Evolutionary conservation across 495 filamentous ascomycete species (phyloP), one percentile per base, ranked within the genome.

Genomic region (Aspergillus biplanus): DNA sequence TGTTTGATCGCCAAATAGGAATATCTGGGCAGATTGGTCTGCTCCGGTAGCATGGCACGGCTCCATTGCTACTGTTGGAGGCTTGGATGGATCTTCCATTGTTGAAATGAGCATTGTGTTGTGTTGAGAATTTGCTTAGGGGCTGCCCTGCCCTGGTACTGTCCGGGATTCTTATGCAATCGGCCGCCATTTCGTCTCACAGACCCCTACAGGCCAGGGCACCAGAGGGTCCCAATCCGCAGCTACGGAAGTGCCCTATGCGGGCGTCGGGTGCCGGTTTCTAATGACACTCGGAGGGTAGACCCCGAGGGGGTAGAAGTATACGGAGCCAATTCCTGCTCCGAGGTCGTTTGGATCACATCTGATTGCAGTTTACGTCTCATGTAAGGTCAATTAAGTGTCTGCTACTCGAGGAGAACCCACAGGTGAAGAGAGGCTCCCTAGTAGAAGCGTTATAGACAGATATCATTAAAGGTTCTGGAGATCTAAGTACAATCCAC

Each of bases 1-100:
- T 6, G 55, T 57, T 44, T 57, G 55, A 32, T 57, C 55, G 12
- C 55, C 55, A 21, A 57, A 57, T 31, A 46, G 4, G 31, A 57
- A 57, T 13, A 57, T 37, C 35, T 44, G 35, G 31, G 55, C 55
- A 12, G 55, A 4, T 46, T 0, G 3, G 6, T 21, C 54, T 39
- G 15, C 18, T 15, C 27, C 53, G 7, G 0, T 18, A 34, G 21
- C 0, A 31, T 46, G 16, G 16, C n/a, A 18, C 21, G 11, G 4
- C 4, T 57, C 34, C 21, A 32, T 57, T 46, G 35, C 18, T 57
- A 8, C n/a, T 18, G 34, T 32, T 31, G n/a, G 55, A 44, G 46
- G 46, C 18, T 49, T 16, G 7, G 18, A 21, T 12, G 46, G 46
- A 12, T 46, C 35, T 57, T 31, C 16, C 55, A 32, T 57, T 31